Evolutionary conservation across 1,284 basidiomycete species (phyloP).

Genomic region (Heliocybe sulcata): DNA sequence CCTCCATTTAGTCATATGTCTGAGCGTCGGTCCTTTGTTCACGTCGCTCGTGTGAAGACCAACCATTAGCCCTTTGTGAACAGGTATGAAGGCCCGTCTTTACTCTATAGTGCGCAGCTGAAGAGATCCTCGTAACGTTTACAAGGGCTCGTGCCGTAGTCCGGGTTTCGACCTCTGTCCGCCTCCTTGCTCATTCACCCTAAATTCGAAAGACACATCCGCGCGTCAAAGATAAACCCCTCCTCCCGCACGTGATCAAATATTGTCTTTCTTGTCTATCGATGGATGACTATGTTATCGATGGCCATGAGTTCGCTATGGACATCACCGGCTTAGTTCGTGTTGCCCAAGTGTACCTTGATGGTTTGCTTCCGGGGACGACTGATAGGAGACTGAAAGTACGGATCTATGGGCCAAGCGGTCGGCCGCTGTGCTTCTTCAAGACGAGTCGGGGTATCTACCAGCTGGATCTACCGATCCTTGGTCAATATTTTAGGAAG

Average conservation of each 20-base stretch:
- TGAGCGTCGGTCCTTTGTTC: neutral
- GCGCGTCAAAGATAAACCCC: neutral
- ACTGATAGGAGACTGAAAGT: neutral
- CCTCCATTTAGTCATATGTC: neutral
- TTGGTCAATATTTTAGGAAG: neutral
- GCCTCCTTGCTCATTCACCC: neutral
- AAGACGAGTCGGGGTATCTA: neutral
- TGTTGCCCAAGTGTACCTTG: neutral
- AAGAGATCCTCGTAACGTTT: neutral
- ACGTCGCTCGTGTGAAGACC: neutral
- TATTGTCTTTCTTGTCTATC: neutral
- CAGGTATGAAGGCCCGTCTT: neutral
- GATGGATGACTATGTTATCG: neutral
- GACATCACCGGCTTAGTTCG: neutral
- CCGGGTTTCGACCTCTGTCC: neutral
- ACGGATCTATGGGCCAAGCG: slow-evolving; percentile 1
- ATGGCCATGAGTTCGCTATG: neutral
- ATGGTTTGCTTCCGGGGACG: neutral
- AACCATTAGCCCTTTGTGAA: neutral
- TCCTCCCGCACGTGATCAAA: neutral
- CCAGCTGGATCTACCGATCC: neutral
- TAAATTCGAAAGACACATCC: neutral
- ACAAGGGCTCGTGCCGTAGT: neutral
- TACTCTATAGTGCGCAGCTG: neutral
- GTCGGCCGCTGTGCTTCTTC: neutral